Base-by-base conservation (phyloP, 2,329 filamentous ascomycete species). In the Microsporum canis region DNA sequence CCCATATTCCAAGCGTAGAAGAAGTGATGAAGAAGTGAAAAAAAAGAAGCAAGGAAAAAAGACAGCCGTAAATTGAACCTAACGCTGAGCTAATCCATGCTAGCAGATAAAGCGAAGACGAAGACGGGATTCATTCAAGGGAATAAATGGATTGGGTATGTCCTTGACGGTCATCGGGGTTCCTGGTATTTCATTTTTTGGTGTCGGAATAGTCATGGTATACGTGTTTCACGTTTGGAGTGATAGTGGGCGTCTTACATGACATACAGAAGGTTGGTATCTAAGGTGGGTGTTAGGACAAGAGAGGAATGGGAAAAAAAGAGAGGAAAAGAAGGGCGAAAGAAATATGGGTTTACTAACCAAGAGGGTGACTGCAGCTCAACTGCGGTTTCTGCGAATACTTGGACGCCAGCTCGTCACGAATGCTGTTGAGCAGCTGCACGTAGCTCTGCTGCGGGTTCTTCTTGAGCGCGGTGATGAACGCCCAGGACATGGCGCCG, bases 401-500 rank as follows among this genome's bases (percentile, higher is more conserved):
- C 73, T 95, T 94, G 43, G 84, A 84, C 66, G 88, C 79, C 62
- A 99, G 80, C 70, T 96, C 87, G 61, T 96, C 91, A 62, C 94
- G 88, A 70, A 99, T 91, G 75, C 87, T 96, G 80, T 96, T 97
- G 67, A 99, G 82, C 62, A 99, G 79, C 79, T 96, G 87, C 58
- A 97, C 89, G 71, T 99, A 99, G 77, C 88, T 96, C 79, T 97
- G 94, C 72, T 95, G 87, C 0, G 90, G 90, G 71, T 95, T 95
- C 78, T 91, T 90, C 80, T 88, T 91, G 70, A 97, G 82, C 23
- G 91, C 87, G 1, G 82, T 85, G 73, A 99, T 94, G 74, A 99
- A 99, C 1, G 94, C 94, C 85, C 88, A 96, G 2, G 91, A 96
- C 94, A 99, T 97, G 74, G 94, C 94, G 60, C 94, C 94, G 0